phyloP scores from a whole-genome alignment of 805 yeast genomes.

The Spathaspora girioi region DNA sequence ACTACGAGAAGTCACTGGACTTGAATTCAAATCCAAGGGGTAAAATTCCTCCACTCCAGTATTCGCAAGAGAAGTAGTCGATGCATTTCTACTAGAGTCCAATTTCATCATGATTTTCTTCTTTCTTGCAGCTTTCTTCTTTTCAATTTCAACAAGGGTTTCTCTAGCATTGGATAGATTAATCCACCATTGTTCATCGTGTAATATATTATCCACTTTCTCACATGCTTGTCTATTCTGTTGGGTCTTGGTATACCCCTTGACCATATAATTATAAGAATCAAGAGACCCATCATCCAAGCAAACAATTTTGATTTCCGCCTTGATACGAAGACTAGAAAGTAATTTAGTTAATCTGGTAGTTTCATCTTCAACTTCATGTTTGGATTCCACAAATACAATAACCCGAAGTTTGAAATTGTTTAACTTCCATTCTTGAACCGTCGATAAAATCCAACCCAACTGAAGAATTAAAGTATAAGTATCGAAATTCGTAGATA shows the following conservation, averaged over 20 bases:
- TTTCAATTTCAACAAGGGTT: conserved; percentile 31
- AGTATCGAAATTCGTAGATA: conserved; percentile 92
- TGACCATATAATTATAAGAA: conserved; percentile 72
- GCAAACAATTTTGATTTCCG: conserved; percentile 72
- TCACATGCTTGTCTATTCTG: conserved; percentile 25
- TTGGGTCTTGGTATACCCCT: conserved; percentile 50
- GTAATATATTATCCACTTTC: conserved; percentile 48
- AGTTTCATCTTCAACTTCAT: conserved; percentile 69
- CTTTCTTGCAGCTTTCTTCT: conserved; percentile 16
- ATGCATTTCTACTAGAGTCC: conserved; percentile 1
- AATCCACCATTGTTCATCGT: conserved; percentile 83
- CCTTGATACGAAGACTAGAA: conserved; percentile 77
- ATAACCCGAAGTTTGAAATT: conserved; percentile 70
- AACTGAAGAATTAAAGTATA: conserved; percentile 89
- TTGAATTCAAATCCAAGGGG: conserved; percentile 17
- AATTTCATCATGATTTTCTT: conserved; percentile 1
- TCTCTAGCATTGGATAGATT: conserved; percentile 59
- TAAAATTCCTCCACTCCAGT: conserved; percentile 16
- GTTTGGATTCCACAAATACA: conserved; percentile 78
- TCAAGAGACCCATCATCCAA: conserved; percentile 53
- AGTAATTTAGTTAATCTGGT: conserved; percentile 60
- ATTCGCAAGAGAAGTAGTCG: conserved; percentile 1
- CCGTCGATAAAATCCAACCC: conserved; percentile 90
- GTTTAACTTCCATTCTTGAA: conserved; percentile 84
- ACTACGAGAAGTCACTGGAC: conserved; percentile 14